Evolutionary conservation across 148 eudicot genomes (phyloP).

Genomic region (Dysphania ambrosioides): DNA sequence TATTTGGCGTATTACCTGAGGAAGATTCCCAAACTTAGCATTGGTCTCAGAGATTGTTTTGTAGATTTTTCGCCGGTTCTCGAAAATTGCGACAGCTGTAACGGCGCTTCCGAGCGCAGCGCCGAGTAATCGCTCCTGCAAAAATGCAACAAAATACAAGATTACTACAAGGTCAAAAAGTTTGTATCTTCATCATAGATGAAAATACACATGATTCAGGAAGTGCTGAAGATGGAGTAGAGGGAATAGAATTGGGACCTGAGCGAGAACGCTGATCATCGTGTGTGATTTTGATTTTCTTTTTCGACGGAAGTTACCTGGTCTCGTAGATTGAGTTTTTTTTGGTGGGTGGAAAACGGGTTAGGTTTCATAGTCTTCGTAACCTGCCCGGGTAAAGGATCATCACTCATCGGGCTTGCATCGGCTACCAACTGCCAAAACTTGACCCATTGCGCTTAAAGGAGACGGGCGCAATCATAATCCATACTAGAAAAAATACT

Average conservation of each 20-base stretch:
- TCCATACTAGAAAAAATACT: too few relatives aligned
- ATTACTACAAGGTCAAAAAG: background rate
- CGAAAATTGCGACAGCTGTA: slow-evolving; percentile 40
- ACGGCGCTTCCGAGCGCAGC: slow-evolving; percentile 53
- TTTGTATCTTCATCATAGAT: too few relatives aligned
- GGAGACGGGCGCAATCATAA: too few relatives aligned
- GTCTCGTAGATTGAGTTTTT: background rate
- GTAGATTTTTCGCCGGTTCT: slow-evolving; percentile 54
- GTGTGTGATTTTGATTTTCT: slow-evolving; percentile 1
- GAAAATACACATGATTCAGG: too few relatives aligned
- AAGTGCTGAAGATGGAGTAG: too few relatives aligned
- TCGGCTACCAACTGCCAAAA: too few relatives aligned
- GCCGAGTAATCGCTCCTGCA: slow-evolving; percentile 74
- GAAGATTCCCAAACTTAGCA: slow-evolving; percentile 32
- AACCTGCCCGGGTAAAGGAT: too few relatives aligned
- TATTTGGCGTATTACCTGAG: slow-evolving; percentile 32
- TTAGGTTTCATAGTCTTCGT: background rate
- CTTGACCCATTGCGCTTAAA: too few relatives aligned
- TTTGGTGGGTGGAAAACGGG: background rate
- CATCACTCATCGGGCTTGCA: too few relatives aligned
- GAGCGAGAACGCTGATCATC: slow-evolving; percentile 76
- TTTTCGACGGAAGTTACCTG: background rate
- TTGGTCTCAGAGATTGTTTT: slow-evolving; percentile 41
- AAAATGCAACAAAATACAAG: slow-evolving; percentile 1
- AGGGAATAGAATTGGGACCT: slow-evolving; percentile 30